phyloP scores from a whole-genome alignment of 306 rosid species.

The Clitoria ternatea region DNA sequence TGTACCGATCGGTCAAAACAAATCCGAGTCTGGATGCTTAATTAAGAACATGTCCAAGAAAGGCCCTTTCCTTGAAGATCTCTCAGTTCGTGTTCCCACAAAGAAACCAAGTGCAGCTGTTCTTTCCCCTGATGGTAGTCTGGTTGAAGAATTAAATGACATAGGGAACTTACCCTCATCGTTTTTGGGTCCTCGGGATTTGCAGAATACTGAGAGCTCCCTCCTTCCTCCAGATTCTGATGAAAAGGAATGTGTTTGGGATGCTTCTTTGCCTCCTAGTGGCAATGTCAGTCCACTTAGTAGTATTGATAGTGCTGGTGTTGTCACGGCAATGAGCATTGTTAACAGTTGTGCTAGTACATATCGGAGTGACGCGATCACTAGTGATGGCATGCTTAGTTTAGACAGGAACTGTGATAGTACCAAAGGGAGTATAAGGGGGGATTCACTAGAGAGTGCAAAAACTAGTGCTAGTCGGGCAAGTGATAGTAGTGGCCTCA shows the following conservation, averaged over 20 bases:
- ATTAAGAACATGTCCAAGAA: conserved; percentile 73
- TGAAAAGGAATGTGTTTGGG: conserved; percentile 97
- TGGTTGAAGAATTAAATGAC: conserved; percentile 60
- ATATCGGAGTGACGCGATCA: conserved; percentile 70
- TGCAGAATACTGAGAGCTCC: conserved; percentile 66
- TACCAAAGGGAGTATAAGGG: conserved; percentile 76
- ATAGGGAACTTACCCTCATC: conserved; percentile 48
- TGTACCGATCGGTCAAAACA: conserved; percentile 71
- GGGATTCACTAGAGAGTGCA: conserved; percentile 96
- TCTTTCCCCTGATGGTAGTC: conserved; percentile 63
- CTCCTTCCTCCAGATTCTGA: conserved; percentile 72
- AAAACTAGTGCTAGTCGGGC: conserved; percentile 91
- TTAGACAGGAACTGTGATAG: conserved; percentile 78
- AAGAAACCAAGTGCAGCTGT: conserved; percentile 54
- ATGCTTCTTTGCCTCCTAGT: conserved; percentile 98
- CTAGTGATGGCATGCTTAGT: conserved; percentile 93
- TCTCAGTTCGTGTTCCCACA: conserved; percentile 61
- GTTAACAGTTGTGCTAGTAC: conserved; percentile 91
- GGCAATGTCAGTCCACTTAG: conserved; percentile 98
- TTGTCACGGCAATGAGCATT: conserved; percentile 90
- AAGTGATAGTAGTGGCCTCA: conserved; percentile 94
- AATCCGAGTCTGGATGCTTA: conserved; percentile 68
- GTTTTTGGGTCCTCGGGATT: conserved; percentile 50
- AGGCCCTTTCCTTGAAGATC: conserved; percentile 86
- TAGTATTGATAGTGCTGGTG: conserved; percentile 89